Conservation (phyloP, 2,329 filamentous ascomycete species). For the Chaetomium globosum region DNA sequence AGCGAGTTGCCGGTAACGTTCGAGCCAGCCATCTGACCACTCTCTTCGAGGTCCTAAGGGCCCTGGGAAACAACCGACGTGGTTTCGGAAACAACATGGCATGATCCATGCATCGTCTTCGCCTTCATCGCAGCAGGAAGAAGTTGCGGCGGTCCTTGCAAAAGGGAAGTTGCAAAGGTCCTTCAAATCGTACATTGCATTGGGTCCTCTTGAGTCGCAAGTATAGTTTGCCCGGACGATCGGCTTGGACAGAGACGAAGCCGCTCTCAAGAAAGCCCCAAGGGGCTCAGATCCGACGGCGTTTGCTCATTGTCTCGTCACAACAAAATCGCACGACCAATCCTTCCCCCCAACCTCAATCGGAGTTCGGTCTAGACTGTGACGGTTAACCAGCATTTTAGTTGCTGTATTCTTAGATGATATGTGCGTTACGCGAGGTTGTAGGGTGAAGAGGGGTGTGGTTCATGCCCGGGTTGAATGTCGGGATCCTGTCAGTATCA, state of each 20-base stretch:
- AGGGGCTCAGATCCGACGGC: not conserved
- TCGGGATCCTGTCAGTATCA: not conserved
- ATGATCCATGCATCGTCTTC: not conserved
- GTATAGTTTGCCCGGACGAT: not conserved
- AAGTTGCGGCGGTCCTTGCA: not conserved
- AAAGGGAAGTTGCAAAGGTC: not conserved
- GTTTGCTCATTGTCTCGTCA: not conserved
- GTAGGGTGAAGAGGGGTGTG: not conserved
- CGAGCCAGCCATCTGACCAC: constrained; percentile 4
- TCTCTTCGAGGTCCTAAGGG: constrained; percentile 8
- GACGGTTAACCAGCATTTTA: not conserved
- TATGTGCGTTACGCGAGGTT: not conserved
- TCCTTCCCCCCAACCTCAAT: not conserved
- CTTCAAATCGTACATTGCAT: too few species aligned
- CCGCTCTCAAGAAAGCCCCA: not conserved
- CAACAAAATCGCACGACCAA: not conserved
- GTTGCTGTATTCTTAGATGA: not conserved
- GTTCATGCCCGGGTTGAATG: not conserved
- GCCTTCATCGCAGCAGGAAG: not conserved
- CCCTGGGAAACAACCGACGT: not conserved
- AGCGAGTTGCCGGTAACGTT: constrained; percentile 8
- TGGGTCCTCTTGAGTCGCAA: too few species aligned
- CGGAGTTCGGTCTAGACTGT: not conserved
- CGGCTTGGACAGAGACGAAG: not conserved
- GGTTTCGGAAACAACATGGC: not conserved